Base-by-base conservation (phyloP, 495 filamentous ascomycete genomes). In the Parathielavia hyrcaniae region DNA sequence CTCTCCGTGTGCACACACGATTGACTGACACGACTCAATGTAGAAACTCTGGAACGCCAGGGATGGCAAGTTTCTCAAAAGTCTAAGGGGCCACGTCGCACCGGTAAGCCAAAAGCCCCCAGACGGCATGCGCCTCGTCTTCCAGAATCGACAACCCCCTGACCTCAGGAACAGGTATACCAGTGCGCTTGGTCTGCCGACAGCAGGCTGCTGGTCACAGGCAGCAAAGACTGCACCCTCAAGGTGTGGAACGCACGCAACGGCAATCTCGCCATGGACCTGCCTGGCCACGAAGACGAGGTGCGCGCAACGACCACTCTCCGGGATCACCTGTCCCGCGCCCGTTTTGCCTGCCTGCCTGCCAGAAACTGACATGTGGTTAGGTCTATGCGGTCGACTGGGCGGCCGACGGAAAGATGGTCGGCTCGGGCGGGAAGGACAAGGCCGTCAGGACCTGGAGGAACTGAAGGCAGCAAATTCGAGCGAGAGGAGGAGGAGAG, bases 211-310 rank as follows among this genome's bases (percentile, higher is more conserved):
- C 74, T 97, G 10, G 90, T 95, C 1, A 95, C 87, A 30, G 85
- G 80, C 5, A 88, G 84, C 64, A 96, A 95, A 72, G 95, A 99
- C 66, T 95, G 89, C 8, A 99, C 95, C 1, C 71, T 97, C 34
- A 98, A 98, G 70, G 85, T 92, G 5, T 97, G 92, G 90, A 89
- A 95, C 68, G 84, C 93, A 50, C 78, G 86, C 47, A 91, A 83
- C 0, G 89, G 87, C 13, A 96, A 92, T 67, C 71, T 97, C 54
- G 80, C 82, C 58, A 86, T 71, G 50, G 91, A 99, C 79, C 78
- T 99, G 26, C 91, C 91, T 0, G 95, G 93, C 5, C 95, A 99
- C 72, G 81, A 89, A 67, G 95, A 96, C 63, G 91, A 97, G 73
- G 93, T 97, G 11, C 17, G n/a, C 2, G 7, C 35, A 26, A 32